Evolutionary conservation across 257 asterid genomes (phyloP).

Genomic region (Nicotiana benthamiana): DNA sequence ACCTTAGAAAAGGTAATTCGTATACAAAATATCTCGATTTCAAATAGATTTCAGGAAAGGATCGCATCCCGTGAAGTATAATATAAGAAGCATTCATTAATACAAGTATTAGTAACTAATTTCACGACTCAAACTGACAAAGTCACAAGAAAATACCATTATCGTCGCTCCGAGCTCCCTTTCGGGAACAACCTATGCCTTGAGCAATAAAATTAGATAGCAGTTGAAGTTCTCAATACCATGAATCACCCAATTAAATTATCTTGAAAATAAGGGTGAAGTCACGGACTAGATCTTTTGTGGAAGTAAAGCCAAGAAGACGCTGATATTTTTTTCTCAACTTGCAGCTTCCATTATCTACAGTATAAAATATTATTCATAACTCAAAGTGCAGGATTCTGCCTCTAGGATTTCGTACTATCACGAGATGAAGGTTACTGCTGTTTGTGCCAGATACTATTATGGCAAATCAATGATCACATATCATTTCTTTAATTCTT

Average conservation of each 20-base stretch:
- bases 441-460: neutral
- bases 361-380: neutral
- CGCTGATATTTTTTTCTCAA: neutral
- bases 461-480: neutral
- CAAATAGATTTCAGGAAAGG: too few species aligned
- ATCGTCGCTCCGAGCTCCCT: too few species aligned
- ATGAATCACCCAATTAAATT: neutral
- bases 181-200: neutral
- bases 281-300: neutral
- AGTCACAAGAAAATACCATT: too few species aligned
- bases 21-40: too few species aligned
- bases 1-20: neutral
- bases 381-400: neutral
- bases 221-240: neutral
- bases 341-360: neutral
- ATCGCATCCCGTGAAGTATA: too few species aligned
- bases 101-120: too few species aligned
- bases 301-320: neutral
- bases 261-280: neutral
- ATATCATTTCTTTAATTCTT: neutral
- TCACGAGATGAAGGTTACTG: conserved; percentile 1
- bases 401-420: neutral
- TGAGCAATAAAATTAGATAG: neutral
- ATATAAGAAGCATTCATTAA: rapidly evolving
- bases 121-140: too few species aligned